A percentile compares a stretch with the other conserved stretches of the same genome.
Conservation (phyloP, 306 rosid genomes). For the Mimosa bimucronata region DNA sequence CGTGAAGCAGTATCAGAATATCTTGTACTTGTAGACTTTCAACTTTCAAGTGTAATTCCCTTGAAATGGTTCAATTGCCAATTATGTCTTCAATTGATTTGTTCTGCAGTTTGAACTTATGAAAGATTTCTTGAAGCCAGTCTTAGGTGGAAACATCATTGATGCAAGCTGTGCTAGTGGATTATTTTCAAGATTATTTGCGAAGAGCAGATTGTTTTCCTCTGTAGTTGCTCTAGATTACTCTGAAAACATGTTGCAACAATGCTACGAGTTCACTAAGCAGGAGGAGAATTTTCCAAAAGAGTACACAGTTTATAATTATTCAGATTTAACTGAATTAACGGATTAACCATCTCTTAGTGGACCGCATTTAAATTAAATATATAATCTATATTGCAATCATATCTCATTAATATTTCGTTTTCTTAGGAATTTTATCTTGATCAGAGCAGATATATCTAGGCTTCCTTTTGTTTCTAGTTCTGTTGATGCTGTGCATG, state of each 20-base stretch:
- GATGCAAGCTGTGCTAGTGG: conserved; percentile 98
- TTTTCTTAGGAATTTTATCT: conserved; percentile 56
- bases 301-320: conserved; percentile 55
- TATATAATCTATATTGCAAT: conserved; percentile 4
- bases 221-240: conserved; percentile 84
- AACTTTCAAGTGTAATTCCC: conserved; percentile 18
- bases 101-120: conserved; percentile 79
- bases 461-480: conserved; percentile 89
- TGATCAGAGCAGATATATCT: conserved; percentile 92
- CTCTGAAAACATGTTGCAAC: conserved; percentile 89
- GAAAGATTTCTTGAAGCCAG: conserved; percentile 73
- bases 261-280: conserved; percentile 81
- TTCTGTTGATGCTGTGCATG: conserved; percentile 91
- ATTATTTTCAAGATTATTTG: conserved; percentile 81
- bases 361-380: not conserved
- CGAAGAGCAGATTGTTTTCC: conserved; percentile 87
- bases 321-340: conserved; percentile 21
- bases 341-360: not conserved
- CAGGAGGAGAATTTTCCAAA: conserved; percentile 80
- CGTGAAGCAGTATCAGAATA: conserved; percentile 21
- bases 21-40: conserved; percentile 19
- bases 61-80: conserved; percentile 5
- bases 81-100: conserved; percentile 33
- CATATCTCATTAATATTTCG: conserved; percentile 32
- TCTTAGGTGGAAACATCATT: conserved; percentile 78